Conservation (phyloP, 2,329 filamentous ascomycete species). For the Mariannaea sp. region DNA sequence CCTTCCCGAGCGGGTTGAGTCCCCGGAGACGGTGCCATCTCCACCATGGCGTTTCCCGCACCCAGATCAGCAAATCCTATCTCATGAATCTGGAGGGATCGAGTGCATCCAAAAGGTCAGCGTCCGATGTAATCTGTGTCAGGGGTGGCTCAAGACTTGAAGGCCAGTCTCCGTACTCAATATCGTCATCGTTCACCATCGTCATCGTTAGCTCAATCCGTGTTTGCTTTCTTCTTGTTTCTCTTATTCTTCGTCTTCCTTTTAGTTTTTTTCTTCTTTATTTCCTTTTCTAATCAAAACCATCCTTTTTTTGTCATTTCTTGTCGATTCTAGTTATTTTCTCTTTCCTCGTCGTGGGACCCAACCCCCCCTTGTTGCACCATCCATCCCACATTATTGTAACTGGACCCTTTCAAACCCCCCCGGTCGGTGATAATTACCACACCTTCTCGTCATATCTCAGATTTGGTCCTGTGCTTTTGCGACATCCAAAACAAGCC, state of each 20-base stretch:
- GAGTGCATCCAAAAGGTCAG: too few species aligned
- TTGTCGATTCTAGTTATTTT: neutral
- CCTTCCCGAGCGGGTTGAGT: neutral
- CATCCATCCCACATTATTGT: neutral
- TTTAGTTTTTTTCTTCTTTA: too few species aligned
- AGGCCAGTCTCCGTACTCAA: too few species aligned
- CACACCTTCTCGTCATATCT: conserved; percentile 15
- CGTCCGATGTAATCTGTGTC: too few species aligned
- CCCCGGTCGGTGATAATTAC: neutral
- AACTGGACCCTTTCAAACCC: neutral
- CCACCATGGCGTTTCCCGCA: conserved; percentile 4
- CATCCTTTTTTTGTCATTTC: neutral
- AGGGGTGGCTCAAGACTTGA: too few species aligned
- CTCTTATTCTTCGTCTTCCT: too few species aligned
- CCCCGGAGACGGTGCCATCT: conserved; percentile 10
- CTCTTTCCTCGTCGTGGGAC: neutral
- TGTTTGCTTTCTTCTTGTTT: too few species aligned
- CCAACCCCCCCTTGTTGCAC: neutral
- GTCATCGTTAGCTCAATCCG: neutral
- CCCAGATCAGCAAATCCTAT: conserved; percentile 1
- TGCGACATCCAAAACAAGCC: conserved; percentile 4
- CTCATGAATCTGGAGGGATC: neutral
- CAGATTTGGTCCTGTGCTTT: conserved; percentile 13
- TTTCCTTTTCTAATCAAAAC: too few species aligned
- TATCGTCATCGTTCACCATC: too few species aligned